phyloP scores from a whole-genome alignment of 2,329 filamentous ascomycete genomes.

The Pyricularia sp. region DNA sequence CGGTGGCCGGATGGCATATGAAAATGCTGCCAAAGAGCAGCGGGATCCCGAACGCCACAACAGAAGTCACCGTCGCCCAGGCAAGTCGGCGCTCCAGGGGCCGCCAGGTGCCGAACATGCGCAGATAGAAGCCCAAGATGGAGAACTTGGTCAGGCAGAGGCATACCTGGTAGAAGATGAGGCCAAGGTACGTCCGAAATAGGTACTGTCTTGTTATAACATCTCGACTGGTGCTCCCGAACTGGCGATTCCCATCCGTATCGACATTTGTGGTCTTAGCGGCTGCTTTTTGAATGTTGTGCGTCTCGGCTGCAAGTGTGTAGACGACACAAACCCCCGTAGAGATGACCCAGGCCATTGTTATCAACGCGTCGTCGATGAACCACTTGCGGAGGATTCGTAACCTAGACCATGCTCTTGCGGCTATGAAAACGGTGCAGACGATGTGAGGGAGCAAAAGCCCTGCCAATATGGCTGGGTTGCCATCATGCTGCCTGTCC shows the following conservation, averaged over 20 bases:
- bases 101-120: conserved; percentile 19
- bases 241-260: neutral
- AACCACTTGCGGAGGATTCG: conserved; percentile 19
- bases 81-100: conserved; percentile 19
- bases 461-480: conserved; percentile 16
- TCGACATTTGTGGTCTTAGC: conserved; percentile 4
- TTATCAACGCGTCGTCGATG: conserved; percentile 19
- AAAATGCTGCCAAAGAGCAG: conserved; percentile 25
- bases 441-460: conserved; percentile 19
- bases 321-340: conserved; percentile 19
- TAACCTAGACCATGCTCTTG: conserved; percentile 16
- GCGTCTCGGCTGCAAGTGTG: conserved; percentile 15
- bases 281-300: conserved; percentile 8
- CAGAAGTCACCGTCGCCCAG: conserved; percentile 19
- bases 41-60: conserved; percentile 20
- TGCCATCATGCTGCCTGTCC: neutral
- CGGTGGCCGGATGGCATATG: conserved; percentile 27
- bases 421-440: conserved; percentile 18
- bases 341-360: conserved; percentile 18
- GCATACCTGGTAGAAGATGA: conserved; percentile 24
- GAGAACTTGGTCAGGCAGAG: conserved; percentile 26
- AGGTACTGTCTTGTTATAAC: conserved; percentile 11
- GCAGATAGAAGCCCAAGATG: conserved; percentile 24
- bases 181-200: conserved; percentile 18
- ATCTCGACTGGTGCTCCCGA: conserved; percentile 1